phyloP scores from a whole-genome alignment of 2,329 filamentous ascomycete species.

The Aspergillus niger region DNA sequence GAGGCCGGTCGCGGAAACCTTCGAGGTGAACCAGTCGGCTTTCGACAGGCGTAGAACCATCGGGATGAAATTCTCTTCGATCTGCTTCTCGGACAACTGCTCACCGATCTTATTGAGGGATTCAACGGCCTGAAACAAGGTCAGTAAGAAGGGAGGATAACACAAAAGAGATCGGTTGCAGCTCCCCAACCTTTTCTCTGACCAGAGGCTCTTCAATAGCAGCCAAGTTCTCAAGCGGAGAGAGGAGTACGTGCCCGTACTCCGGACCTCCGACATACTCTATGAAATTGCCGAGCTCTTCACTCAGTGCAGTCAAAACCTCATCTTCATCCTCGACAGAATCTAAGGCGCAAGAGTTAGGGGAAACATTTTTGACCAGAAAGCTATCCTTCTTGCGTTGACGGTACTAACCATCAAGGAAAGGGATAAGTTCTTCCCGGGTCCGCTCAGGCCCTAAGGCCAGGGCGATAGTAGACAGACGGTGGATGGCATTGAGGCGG shows the following conservation, averaged over 20 bases:
- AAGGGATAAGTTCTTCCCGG: slow-evolving; percentile 97
- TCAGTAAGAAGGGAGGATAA: slow-evolving; percentile 10
- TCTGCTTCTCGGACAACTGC: slow-evolving; percentile 84
- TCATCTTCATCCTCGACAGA: slow-evolving; percentile 99
- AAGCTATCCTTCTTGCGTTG: slow-evolving; percentile 10
- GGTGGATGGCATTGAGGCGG: slow-evolving; percentile 96
- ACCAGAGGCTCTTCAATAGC: slow-evolving; percentile 98
- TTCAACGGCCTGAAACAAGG: slow-evolving; percentile 75
- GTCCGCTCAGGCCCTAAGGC: slow-evolving; percentile 94
- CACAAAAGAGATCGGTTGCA: background rate
- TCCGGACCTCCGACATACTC: slow-evolving; percentile 96
- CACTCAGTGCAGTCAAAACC: slow-evolving; percentile 92
- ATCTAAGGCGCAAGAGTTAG: slow-evolving; percentile 60
- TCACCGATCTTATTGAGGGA: slow-evolving; percentile 99
- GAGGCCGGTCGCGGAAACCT: slow-evolving; percentile 95
- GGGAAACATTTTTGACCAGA: slow-evolving; percentile 11
- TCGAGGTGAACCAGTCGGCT: slow-evolving; percentile 99
- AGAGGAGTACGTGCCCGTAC: slow-evolving; percentile 93
- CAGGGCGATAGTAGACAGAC: slow-evolving; percentile 95
- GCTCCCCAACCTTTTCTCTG: slow-evolving; percentile 78
- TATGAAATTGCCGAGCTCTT: slow-evolving; percentile 94
- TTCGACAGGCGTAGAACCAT: slow-evolving; percentile 94
- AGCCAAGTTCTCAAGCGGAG: slow-evolving; percentile 94
- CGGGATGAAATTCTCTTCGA: slow-evolving; percentile 97
- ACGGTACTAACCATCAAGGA: slow-evolving; percentile 82